Conservation (phyloP, 2,329 filamentous ascomycete species). For the Colletotrichum chrysophilum region DNA sequence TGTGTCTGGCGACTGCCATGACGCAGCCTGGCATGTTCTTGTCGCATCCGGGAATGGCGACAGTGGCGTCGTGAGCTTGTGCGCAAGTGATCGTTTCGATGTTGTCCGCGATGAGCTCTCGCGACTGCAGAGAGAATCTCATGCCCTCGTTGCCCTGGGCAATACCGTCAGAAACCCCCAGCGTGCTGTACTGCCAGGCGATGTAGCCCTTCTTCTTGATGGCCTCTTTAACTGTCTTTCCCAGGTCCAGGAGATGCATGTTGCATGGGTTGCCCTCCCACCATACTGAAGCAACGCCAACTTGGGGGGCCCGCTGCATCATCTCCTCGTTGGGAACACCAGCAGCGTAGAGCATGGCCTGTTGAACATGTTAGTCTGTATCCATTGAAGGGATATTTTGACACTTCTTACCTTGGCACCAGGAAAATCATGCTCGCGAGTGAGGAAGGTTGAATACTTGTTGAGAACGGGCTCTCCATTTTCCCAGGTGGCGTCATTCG, state of each 20-base stretch:
- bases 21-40: conserved; percentile 97
- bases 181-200: conserved; percentile 92
- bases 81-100: conserved; percentile 93
- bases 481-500: conserved; percentile 1
- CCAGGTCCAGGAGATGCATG: conserved; percentile 72
- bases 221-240: conserved; percentile 83
- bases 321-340: conserved; percentile 82
- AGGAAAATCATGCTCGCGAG: conserved; percentile 1
- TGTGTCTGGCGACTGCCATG: conserved; percentile 92
- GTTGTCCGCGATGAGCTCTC: conserved; percentile 92
- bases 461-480: neutral
- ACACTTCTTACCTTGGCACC: neutral
- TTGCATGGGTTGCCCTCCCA: conserved; percentile 99
- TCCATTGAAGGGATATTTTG: neutral
- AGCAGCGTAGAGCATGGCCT: conserved; percentile 95
- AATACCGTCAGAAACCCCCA: conserved; percentile 88
- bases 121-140: conserved; percentile 89
- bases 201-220: conserved; percentile 88
- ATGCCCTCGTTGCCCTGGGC: conserved; percentile 97
- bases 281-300: conserved; percentile 91
- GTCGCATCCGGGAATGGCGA: conserved; percentile 92
- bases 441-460: neutral
- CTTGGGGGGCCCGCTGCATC: conserved; percentile 90
- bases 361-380: neutral
- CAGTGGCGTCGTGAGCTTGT: conserved; percentile 91